Evolutionary conservation across 768 basidiomycete species (phyloP).

Genomic region (Xerocomellus intermedius): DNA sequence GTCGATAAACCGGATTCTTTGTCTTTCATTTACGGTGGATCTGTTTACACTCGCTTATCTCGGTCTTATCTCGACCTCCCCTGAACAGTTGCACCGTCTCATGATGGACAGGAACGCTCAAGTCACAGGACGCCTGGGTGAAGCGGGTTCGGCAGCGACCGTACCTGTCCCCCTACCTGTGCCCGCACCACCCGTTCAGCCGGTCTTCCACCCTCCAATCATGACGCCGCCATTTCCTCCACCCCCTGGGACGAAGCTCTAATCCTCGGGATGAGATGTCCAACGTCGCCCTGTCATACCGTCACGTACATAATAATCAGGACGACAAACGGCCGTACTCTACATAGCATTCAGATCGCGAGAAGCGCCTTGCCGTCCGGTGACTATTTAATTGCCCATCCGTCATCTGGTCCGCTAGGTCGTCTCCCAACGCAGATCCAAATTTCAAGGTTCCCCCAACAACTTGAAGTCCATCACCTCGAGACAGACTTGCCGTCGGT

Average conservation of each 20-base stretch:
- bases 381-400: not conserved
- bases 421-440: constrained; percentile 3
- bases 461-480: not conserved
- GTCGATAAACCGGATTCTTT: not conserved
- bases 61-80: constrained; percentile 10
- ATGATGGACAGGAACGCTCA: constrained; percentile 76
- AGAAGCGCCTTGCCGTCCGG: constrained; percentile 5
- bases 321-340: not conserved
- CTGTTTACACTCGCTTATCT: constrained; percentile 13
- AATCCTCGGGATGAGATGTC: constrained; percentile 1
- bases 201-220: constrained; percentile 29
- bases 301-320: constrained; percentile 23
- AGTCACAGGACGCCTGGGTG: constrained; percentile 45
- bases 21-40: constrained; percentile 8
- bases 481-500: not conserved
- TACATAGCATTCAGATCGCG: constrained; percentile 1
- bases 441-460: not conserved
- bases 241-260: constrained; percentile 33
- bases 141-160: constrained; percentile 12
- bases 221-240: constrained; percentile 31
- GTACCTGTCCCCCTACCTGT: constrained; percentile 23
- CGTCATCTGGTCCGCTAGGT: not conserved
- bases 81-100: constrained; percentile 56
- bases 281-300: not conserved
- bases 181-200: constrained; percentile 20